Percentiles rank a stretch among this genome's conserved stretches.
Conservation (phyloP, 176 grass and related monocot species). For the Microstegium vimineum region DNA sequence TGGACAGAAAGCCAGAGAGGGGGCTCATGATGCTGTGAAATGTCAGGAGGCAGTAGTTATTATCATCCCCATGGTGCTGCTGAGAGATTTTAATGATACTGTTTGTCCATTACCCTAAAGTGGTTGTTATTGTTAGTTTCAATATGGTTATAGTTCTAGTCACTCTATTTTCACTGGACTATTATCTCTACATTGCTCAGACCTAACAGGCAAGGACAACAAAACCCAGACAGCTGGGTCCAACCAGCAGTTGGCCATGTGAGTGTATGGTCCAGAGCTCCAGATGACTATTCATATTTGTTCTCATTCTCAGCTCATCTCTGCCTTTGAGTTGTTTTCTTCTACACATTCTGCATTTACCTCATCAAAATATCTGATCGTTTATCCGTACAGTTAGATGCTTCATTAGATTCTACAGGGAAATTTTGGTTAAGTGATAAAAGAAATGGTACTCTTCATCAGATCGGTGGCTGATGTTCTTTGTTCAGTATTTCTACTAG, state of each 20-base stretch:
- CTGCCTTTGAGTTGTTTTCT: background rate
- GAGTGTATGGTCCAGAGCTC: slow-evolving; percentile 9
- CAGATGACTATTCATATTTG: background rate
- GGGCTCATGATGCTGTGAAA: background rate
- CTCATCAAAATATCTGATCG: background rate
- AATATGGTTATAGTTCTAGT: background rate
- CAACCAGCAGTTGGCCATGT: slow-evolving; percentile 16
- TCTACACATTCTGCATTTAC: background rate
- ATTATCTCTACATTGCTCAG: background rate
- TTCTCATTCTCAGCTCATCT: background rate
- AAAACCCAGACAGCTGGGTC: background rate
- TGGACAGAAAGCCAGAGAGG: background rate
- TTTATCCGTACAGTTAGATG: too few relatives aligned
- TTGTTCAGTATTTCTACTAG: too few relatives aligned
- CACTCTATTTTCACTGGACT: background rate
- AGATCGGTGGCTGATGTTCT: too few relatives aligned
- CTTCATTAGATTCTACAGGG: too few relatives aligned
- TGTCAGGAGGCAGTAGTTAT: background rate
- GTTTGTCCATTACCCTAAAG: background rate
- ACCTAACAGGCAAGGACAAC: background rate
- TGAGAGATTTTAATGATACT: background rate
- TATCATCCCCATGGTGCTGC: background rate
- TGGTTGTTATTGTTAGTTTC: background rate
- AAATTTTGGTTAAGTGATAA: too few relatives aligned
- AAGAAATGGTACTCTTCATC: too few relatives aligned